Evolutionary conservation across 306 rosid species (phyloP), one percentile per base, ranked within the genome.

Genomic region (Mucuna pruriens): DNA sequence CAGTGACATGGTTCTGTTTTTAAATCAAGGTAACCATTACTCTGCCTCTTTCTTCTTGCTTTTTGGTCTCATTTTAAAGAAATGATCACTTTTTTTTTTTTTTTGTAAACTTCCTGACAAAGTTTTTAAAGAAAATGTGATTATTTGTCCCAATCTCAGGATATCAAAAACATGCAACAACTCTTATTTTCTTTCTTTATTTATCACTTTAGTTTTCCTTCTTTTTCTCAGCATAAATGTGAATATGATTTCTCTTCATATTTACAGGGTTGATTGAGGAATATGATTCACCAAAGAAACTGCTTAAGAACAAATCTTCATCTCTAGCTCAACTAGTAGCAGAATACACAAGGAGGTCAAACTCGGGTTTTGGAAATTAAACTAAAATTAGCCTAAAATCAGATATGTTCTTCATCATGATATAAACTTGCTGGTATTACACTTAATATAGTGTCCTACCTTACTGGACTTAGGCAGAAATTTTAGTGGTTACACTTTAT

Each of bases 1-100:
- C 15, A 90, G 92, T 49, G 92, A 90, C 89, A 92, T 90, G 94
- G 97, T 94, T 77, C 75, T 94, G 71, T 87, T 92, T 77, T 89
- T 92, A 48, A 90, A 48, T 83, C 85, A 84, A 20, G 97, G 86
- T 55, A 33, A 82, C 70, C 10, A 66, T 9, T 51, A 2, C 33
- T 36, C 36, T n/a, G 34, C 16, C 6, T 17, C 15, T 7, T 71
- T 44, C 29, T 15, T 13, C 39, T 33, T 38, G 16, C 5, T 5
- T 29, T 36, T 12, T 80, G 54, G 6, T 46, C 54, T 46, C 15
- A 3, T 46, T 46, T 16, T 46, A 4, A 40, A 7, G 46, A 40
- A 40, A 40, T 40, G 9, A 40, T 40, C 46, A 10, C 13, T 40
- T 40, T 9, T 40, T 0, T 40, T 9, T 40, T 0, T 36, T 36